phyloP scores from a whole-genome alignment of 2,329 filamentous ascomycete species.

The Tolypocladium ovalisporum region DNA sequence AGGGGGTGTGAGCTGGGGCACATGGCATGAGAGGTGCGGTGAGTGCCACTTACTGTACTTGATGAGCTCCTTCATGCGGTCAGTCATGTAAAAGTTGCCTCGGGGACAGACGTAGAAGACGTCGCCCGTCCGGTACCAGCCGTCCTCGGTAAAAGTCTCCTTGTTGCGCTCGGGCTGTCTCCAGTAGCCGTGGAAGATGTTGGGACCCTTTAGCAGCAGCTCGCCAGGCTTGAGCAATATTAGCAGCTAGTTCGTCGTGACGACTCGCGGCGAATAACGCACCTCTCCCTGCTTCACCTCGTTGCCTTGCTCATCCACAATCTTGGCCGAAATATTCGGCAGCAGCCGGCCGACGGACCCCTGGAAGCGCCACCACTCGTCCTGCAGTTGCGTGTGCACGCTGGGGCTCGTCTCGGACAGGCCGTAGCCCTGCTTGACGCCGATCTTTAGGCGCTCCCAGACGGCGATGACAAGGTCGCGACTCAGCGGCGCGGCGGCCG shows the following conservation, averaged over 20 bases:
- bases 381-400: conserved; percentile 62
- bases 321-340: conserved; percentile 71
- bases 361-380: conserved; percentile 65
- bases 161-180: conserved; percentile 61
- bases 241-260: background rate
- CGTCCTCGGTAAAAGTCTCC: conserved; percentile 62
- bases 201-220: conserved; percentile 68
- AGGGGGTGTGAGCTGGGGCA: conserved; percentile 24
- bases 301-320: conserved; percentile 53
- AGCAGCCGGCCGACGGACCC: conserved; percentile 70
- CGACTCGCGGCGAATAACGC: background rate
- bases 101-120: conserved; percentile 67
- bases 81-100: conserved; percentile 83
- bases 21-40: too few species aligned
- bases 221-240: conserved; percentile 39
- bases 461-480: conserved; percentile 68
- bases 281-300: conserved; percentile 44
- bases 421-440: conserved; percentile 88
- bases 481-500: conserved; percentile 76
- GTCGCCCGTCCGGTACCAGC: conserved; percentile 87
- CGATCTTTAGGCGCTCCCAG: conserved; percentile 61
- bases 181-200: conserved; percentile 69
- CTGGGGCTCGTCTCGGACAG: conserved; percentile 78
- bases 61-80: conserved; percentile 63
- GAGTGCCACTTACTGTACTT: conserved; percentile 33